Evolutionary conservation across 2,329 filamentous ascomycete genomes (phyloP), one percentile per base, ranked within the genome.

Genomic region (Anthostomella pinea): DNA sequence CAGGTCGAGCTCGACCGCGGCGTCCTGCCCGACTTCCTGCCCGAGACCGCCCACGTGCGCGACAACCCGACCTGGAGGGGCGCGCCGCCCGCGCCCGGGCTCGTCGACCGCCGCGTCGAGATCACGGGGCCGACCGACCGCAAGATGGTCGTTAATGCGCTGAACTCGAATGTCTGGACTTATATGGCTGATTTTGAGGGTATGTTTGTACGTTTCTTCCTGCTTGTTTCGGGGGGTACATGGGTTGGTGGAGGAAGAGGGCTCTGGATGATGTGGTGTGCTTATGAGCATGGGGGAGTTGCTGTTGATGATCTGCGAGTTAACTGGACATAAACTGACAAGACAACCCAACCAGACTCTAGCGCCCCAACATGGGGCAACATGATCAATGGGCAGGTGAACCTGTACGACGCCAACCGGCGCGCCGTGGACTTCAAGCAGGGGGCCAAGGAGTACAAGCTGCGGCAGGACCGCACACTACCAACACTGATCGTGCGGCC

Each of bases 171-270:
- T 58, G 93, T 97, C 16, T 97, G 87, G 85, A 97, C 91, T 38
- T 98, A 97, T 60, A 98, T 98, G 93, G 93, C 93, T 30, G 93
- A 98, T 67, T 95, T 98, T 52, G 93, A 98, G 70, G 91, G 90
- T 93, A 65, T 56, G 76, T 63, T 9, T 21, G 20, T 15, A 14
- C 24, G 9, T 17, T 23, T 35, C 13, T 39, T 11, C 18, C 25
- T 35, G 9, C 30, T 31, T 18, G n/a, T 14, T 35, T 19, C 19
- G 10, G 19, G 9, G 16, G 9, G 15, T 6, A 21, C 18, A 23
- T 46, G 23, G 43, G 17, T 24, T 33, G 24, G 24, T 16, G 16
- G 10, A 30, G 15, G 23, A 27, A 34, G 5, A n/a, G n/a, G n/a
- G n/a, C n/a, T n/a, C n/a, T n/a, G n/a, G n/a, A n/a, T n/a, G n/a